A percentile compares a stretch with the other conserved stretches of the same genome.
phyloP scores from a whole-genome alignment of 2,329 filamentous ascomycete species.

The Ophiosphaerella herpotricha region DNA sequence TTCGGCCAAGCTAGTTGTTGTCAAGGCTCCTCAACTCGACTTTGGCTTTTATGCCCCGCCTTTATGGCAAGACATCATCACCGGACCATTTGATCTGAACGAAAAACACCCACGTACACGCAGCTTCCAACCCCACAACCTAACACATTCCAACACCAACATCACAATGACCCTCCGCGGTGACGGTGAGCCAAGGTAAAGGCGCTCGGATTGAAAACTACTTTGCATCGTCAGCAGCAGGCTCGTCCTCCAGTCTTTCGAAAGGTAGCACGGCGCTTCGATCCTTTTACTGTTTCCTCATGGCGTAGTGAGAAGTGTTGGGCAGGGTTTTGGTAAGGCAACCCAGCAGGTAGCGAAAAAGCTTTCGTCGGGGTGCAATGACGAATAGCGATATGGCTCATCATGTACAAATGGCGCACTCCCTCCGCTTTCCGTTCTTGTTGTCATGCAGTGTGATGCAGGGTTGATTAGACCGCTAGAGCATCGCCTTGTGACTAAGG shows the following conservation, averaged over 20 bases:
- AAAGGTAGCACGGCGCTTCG: slow-evolving; percentile 32
- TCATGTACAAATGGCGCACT: slow-evolving; percentile 33
- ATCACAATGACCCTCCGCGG: slow-evolving; percentile 1
- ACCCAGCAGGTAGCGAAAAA: slow-evolving; percentile 25
- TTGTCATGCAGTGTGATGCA: slow-evolving; percentile 30
- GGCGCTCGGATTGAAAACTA: slow-evolving; percentile 47
- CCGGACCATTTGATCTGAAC: slow-evolving; percentile 27
- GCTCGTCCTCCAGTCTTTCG: slow-evolving; percentile 21
- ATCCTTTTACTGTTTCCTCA: slow-evolving; percentile 41
- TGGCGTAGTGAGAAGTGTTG: slow-evolving; percentile 34
- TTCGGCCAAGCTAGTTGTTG: slow-evolving; percentile 13
- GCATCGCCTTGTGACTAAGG: slow-evolving; percentile 26
- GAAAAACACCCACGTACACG: slow-evolving; percentile 14
- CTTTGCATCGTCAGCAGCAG: slow-evolving; percentile 34
- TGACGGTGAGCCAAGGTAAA: slow-evolving; percentile 11
- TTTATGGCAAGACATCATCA: slow-evolving; percentile 37
- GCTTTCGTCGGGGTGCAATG: slow-evolving; percentile 23
- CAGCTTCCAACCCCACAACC: slow-evolving; percentile 11
- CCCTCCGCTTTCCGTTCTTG: slow-evolving; percentile 44
- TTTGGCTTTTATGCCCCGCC: slow-evolving; percentile 42
- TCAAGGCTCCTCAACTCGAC: slow-evolving; percentile 36
- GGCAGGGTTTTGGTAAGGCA: slow-evolving; percentile 7
- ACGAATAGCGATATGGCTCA: slow-evolving; percentile 19
- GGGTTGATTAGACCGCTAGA: slow-evolving; percentile 27
- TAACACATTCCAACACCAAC: slow-evolving; percentile 31